Percentiles rank a stretch among this genome's conserved stretches.
These are phyloP conservation scores for Olyra latifolia DNA, from an alignment of 176 grass and related monocot species.

Conservation along the genomic window DNA sequence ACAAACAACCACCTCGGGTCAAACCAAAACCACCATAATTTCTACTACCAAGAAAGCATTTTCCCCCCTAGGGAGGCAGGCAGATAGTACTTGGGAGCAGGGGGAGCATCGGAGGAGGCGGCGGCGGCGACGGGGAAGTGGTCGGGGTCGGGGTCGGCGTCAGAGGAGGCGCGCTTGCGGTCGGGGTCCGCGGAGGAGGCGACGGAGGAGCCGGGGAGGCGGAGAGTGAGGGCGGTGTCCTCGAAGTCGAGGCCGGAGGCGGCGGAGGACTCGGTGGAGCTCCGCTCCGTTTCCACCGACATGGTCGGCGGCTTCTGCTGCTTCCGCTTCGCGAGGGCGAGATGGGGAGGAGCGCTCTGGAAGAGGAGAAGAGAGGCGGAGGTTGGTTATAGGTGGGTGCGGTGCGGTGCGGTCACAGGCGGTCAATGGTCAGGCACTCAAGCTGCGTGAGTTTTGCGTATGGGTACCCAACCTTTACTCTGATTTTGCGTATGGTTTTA, in stretches of 20 bases:
- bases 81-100: slow-evolving; percentile 62
- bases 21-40: not conserved
- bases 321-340: not conserved
- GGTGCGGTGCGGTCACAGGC: slow-evolving; percentile 25
- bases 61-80: not conserved
- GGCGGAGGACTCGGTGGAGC: slow-evolving; percentile 70
- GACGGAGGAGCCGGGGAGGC: slow-evolving; percentile 59
- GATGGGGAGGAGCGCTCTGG: not conserved
- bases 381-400: slow-evolving; percentile 42
- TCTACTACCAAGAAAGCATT: not conserved
- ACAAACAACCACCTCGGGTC: not conserved
- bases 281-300: slow-evolving; percentile 84
- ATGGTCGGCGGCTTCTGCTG: slow-evolving; percentile 19
- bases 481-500: too few species aligned
- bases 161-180: slow-evolving; percentile 61
- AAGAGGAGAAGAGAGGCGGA: slow-evolving; percentile 5
- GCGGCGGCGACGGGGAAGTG: slow-evolving; percentile 28
- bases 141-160: slow-evolving; percentile 16
- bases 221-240: slow-evolving; percentile 85
- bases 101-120: slow-evolving; percentile 33
- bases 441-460: not conserved
- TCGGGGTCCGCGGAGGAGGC: slow-evolving; percentile 39
- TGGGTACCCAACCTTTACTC: not conserved
- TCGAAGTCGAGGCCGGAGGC: slow-evolving; percentile 81
- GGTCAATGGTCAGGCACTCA: not conserved